phyloP scores from a whole-genome alignment of 78 protist species.

The Dictyostelium intermedium region DNA sequence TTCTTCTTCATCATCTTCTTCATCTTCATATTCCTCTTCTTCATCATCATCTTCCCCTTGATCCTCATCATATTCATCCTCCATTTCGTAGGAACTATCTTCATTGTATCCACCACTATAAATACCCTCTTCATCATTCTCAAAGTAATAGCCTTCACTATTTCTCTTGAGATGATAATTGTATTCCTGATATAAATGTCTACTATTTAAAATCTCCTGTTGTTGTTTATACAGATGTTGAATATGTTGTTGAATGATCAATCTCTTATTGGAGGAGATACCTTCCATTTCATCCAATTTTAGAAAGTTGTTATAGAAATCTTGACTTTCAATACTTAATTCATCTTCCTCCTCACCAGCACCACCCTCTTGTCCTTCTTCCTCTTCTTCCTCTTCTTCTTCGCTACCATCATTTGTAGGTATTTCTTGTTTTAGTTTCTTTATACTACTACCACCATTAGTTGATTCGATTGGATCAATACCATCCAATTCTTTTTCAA shows the following conservation, averaged over 20 bases:
- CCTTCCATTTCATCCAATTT: slow-evolving; percentile 7
- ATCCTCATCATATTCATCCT: background rate
- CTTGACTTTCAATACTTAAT: background rate
- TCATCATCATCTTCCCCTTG: background rate
- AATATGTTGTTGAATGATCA: slow-evolving; percentile 12
- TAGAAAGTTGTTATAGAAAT: background rate
- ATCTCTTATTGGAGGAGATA: background rate
- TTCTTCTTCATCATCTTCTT: background rate
- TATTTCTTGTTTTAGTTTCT: background rate
- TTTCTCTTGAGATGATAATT: background rate
- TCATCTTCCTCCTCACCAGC: background rate
- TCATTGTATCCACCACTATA: background rate
- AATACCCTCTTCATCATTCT: slow-evolving; percentile 7
- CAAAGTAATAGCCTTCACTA: background rate
- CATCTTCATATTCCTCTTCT: background rate
- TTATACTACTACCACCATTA: background rate
- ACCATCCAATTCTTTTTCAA: background rate
- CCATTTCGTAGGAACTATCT: background rate
- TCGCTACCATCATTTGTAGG: background rate
- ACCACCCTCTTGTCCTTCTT: background rate
- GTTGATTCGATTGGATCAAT: background rate
- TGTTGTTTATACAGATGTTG: slow-evolving; percentile 11
- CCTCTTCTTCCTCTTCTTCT: background rate
- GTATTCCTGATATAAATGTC: background rate
- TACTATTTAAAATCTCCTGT: background rate